These are phyloP conservation scores for Orbilia javanica DNA, from an alignment of 2,329 filamentous ascomycete genomes.

Conservation along the genomic window DNA sequence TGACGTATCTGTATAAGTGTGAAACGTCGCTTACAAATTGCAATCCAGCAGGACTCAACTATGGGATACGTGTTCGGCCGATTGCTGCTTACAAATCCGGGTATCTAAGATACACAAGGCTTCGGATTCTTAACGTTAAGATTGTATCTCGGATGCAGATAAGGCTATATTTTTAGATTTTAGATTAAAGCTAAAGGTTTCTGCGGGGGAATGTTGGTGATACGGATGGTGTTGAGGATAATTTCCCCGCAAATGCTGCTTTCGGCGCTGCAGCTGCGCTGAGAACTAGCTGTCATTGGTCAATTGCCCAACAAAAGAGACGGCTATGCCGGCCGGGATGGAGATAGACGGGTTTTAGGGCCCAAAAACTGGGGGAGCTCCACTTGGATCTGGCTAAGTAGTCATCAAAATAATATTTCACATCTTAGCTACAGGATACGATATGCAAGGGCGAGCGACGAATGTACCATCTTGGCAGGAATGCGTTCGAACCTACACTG, in stretches of 20 bases:
- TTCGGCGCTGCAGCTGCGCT: slow-evolving; percentile 3
- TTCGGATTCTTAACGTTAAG: slow-evolving; percentile 33
- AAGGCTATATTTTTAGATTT: slow-evolving; percentile 3
- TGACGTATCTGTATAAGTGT: background rate
- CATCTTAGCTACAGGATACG: background rate
- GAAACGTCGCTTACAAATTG: slow-evolving; percentile 38
- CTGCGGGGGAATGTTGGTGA: background rate
- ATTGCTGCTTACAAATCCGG: slow-evolving; percentile 33
- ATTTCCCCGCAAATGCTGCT: slow-evolving; percentile 6
- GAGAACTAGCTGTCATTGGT: background rate
- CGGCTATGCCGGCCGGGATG: slow-evolving; percentile 4
- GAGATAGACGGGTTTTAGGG: slow-evolving; percentile 20
- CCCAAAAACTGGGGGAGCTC: background rate
- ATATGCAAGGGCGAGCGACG: background rate
- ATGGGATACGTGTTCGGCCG: slow-evolving; percentile 29
- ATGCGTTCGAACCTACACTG: background rate
- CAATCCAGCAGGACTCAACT: background rate
- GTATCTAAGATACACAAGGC: background rate
- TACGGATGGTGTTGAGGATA: slow-evolving; percentile 6
- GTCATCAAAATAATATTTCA: background rate
- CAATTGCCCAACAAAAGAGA: background rate
- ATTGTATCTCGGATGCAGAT: background rate
- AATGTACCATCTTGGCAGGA: too few relatives aligned
- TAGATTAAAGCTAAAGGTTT: background rate
- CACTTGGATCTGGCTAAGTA: background rate